Percentiles rank a stretch among this genome's conserved stretches.
Evolutionary conservation across 202 grass and related monocot genomes (phyloP).

Genomic region (Setaria viridis): DNA sequence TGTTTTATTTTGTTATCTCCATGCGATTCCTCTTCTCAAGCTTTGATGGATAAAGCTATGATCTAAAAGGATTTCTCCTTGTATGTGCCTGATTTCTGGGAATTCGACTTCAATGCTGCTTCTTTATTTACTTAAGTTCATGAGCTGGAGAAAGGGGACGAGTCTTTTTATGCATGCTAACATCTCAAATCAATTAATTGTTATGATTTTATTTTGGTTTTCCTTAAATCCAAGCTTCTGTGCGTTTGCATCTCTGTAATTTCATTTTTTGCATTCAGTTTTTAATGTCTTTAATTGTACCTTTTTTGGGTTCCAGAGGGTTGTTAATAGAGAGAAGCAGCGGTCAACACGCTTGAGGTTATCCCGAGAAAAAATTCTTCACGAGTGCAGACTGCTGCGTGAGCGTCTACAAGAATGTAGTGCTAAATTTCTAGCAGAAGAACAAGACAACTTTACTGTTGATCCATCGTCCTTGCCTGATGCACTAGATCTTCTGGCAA

Average conservation of each 20-base stretch:
- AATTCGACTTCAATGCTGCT: neutral
- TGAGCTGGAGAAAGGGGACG: constrained; percentile 11
- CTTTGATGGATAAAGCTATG: neutral
- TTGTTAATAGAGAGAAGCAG: constrained; percentile 65
- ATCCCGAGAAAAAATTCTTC: constrained; percentile 73
- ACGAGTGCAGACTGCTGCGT: constrained; percentile 76
- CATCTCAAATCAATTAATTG: neutral
- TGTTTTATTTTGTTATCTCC: neutral
- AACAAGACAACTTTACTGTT: constrained; percentile 65
- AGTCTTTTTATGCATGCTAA: neutral
- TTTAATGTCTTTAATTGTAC: constrained; percentile 33
- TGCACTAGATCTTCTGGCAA: constrained; percentile 73
- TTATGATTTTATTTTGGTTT: constrained; percentile 18
- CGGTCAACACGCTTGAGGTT: constrained; percentile 53
- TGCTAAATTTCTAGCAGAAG: constrained; percentile 77
- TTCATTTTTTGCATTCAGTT: neutral
- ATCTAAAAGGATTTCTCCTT: neutral
- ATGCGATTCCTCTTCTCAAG: neutral
- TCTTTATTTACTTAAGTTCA: constrained; percentile 3
- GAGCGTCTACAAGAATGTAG: constrained; percentile 84
- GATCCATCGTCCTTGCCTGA: constrained; percentile 73
- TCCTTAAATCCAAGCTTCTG: constrained; percentile 3
- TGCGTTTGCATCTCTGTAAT: neutral
- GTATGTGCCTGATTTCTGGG: neutral
- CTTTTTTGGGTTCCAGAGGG: constrained; percentile 52